Percentiles rank a stretch among this genome's conserved stretches.
Evolutionary conservation across 108 stramenopile genomes (phyloP).

Genomic region (Asterionellopsis glacialis): DNA sequence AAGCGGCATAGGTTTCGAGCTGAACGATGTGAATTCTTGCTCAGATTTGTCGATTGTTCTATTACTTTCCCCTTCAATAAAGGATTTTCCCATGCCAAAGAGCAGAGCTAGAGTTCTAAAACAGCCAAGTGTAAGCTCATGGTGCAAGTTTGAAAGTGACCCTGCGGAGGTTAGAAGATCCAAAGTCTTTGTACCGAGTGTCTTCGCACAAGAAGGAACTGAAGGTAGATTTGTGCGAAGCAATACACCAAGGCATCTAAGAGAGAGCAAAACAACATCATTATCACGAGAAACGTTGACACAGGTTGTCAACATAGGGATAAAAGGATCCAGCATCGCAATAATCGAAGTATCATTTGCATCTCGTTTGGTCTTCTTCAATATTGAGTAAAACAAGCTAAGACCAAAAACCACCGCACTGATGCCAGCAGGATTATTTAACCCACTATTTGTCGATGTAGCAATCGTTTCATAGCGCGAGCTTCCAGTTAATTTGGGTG

Average conservation of each 20-base stretch:
- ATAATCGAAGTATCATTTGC: constrained; percentile 31
- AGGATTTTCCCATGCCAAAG: not conserved
- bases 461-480: constrained; percentile 34
- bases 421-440: constrained; percentile 71
- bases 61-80: not conserved
- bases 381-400: constrained; percentile 62
- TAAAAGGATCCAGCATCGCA: constrained; percentile 79
- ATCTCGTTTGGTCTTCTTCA: constrained; percentile 64
- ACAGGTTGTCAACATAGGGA: constrained; percentile 74
- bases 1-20: constrained; percentile 29
- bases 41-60: not conserved
- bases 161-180: constrained; percentile 56
- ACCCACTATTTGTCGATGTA: not conserved
- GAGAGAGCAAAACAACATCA: constrained; percentile 68
- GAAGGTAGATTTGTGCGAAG: constrained; percentile 81
- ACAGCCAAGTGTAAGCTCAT: constrained; percentile 85
- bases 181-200: constrained; percentile 69
- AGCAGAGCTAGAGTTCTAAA: constrained; percentile 86
- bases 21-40: not conserved
- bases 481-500: constrained; percentile 84
- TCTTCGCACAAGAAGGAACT: constrained; percentile 42
- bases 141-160: constrained; percentile 53
- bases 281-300: constrained; percentile 64
- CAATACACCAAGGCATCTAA: constrained; percentile 74
- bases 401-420: constrained; percentile 85